Evolutionary conservation across 2,329 filamentous ascomycete genomes (phyloP).

Genomic region (Paecilomyces sp.): DNA sequence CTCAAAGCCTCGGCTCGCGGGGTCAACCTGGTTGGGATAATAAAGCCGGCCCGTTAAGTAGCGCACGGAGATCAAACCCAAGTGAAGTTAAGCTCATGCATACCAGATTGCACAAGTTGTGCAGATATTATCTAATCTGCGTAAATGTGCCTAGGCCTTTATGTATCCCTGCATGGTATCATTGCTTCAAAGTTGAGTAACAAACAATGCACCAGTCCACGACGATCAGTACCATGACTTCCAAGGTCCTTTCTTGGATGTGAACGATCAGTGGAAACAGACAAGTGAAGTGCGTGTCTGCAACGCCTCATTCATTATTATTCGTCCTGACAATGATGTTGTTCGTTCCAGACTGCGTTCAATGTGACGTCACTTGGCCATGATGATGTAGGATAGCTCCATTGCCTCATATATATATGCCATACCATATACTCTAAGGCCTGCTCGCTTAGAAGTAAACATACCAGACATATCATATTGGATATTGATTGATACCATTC

Average conservation of each 20-base stretch:
- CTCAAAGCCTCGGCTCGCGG: not conserved
- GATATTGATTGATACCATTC: not conserved
- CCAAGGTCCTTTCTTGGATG: not conserved
- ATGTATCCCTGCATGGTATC: not conserved
- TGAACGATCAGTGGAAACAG: not conserved
- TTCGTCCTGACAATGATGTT: not conserved
- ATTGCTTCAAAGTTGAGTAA: too few species aligned
- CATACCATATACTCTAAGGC: not conserved
- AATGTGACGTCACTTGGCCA: constrained; percentile 13
- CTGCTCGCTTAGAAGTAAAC: not conserved
- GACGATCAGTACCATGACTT: not conserved
- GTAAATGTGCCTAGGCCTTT: not conserved
- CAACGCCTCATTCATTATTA: not conserved
- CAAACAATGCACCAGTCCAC: not conserved
- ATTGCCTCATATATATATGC: not conserved
- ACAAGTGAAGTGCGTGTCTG: not conserved
- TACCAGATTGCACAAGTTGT: not conserved
- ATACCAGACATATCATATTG: not conserved
- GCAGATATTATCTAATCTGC: not conserved
- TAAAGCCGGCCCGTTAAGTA: not conserved
- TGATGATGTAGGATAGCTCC: not conserved
- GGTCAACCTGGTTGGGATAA: constrained; percentile 1
- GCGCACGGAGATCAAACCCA: not conserved
- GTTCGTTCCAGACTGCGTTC: constrained; percentile 4
- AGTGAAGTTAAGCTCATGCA: not conserved